Evolutionary conservation across 441 rosid species (phyloP).

Genomic region (Euphorbia corollata): DNA sequence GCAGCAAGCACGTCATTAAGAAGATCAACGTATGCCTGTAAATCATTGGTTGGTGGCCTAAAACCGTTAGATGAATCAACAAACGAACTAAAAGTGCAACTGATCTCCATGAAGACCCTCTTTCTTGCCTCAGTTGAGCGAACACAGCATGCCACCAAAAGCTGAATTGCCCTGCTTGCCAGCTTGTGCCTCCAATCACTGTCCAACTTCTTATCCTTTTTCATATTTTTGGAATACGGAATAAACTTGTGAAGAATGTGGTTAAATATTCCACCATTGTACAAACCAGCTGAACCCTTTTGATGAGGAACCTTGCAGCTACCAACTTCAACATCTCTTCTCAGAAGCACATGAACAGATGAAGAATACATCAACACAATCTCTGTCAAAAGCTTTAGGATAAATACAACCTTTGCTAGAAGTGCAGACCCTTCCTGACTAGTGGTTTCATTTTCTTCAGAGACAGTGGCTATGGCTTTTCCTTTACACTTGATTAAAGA

Average conservation of each 20-base stretch:
- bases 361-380: slow-evolving; percentile 78
- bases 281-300: slow-evolving; percentile 39
- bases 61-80: slow-evolving; percentile 50
- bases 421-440: slow-evolving; percentile 62
- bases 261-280: slow-evolving; percentile 63
- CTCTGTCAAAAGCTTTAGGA: slow-evolving; percentile 90
- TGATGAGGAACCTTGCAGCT: slow-evolving; percentile 51
- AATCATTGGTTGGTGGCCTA: slow-evolving; percentile 57
- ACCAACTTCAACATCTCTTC: slow-evolving; percentile 71
- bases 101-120: slow-evolving; percentile 76
- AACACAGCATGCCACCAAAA: slow-evolving; percentile 86
- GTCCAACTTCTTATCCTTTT: slow-evolving; percentile 74
- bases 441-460: slow-evolving; percentile 50
- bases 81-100: slow-evolving; percentile 58
- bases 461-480: slow-evolving; percentile 61
- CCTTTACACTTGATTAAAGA: slow-evolving; percentile 79
- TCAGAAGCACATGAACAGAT: slow-evolving; percentile 71
- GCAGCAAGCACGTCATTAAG: slow-evolving; percentile 86
- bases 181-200: slow-evolving; percentile 91
- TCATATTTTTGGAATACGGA: slow-evolving; percentile 53
- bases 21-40: slow-evolving; percentile 69
- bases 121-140: slow-evolving; percentile 88
- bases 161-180: slow-evolving; percentile 72
- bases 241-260: slow-evolving; percentile 76
- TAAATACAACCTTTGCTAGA: slow-evolving; percentile 80